A percentile compares a stretch with the other conserved stretches of the same genome.
Evolutionary conservation across 2,329 filamentous ascomycete species (phyloP).

Genomic region (Colletotrichum limetticola): DNA sequence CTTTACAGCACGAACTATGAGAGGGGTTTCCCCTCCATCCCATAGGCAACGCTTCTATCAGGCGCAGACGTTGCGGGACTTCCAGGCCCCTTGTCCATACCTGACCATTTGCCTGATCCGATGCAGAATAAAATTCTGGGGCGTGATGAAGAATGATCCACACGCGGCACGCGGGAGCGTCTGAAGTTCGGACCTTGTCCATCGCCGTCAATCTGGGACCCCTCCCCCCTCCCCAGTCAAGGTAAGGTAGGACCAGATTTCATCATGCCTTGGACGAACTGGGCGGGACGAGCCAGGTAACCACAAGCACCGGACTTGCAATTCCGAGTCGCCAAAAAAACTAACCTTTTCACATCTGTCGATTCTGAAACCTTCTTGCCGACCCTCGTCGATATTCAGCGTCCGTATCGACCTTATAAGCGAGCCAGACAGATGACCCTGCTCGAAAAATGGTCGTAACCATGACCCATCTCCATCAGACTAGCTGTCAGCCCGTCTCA

Average conservation of each 20-base stretch:
- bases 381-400: neutral
- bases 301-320: too few relatives aligned
- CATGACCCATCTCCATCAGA: neutral
- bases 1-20: too few relatives aligned
- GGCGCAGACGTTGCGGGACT: neutral
- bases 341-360: neutral
- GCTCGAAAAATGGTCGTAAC: neutral
- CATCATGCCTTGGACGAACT: neutral
- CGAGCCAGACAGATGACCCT: neutral
- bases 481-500: too few relatives aligned
- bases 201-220: neutral
- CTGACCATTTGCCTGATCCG: slow-evolving; percentile 7
- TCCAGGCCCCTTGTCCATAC: neutral
- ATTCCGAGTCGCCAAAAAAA: neutral
- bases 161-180: neutral
- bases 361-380: neutral
- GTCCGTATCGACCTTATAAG: neutral
- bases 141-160: neutral
- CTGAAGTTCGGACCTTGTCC: neutral
- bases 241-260: neutral
- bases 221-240: neutral
- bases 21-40: too few relatives aligned
- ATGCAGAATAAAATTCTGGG: neutral
- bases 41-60: too few relatives aligned
- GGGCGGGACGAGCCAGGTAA: too few relatives aligned